phyloP scores from a whole-genome alignment of 1,284 basidiomycete species.

The Tilletiaria anomala region DNA sequence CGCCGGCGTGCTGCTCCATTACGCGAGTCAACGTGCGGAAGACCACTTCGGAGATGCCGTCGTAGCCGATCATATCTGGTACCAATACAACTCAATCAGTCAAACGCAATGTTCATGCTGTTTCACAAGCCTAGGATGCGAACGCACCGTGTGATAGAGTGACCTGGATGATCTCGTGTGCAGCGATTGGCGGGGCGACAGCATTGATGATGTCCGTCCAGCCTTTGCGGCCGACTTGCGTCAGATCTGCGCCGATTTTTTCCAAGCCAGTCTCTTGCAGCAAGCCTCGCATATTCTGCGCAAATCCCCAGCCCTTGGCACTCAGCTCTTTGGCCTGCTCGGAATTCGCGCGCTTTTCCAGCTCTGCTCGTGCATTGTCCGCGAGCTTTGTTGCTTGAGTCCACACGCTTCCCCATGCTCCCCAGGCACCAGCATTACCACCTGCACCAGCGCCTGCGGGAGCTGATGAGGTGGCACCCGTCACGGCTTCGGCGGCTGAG shows the following conservation, averaged over 20 bases:
- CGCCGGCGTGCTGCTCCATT: constrained; percentile 28
- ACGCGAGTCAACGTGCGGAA: constrained; percentile 46
- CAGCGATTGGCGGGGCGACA: constrained; percentile 92
- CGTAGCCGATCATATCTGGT: constrained; percentile 69
- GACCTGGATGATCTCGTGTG: constrained; percentile 91
- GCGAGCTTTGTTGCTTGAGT: constrained; percentile 29
- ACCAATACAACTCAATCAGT: not conserved
- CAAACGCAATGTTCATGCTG: not conserved
- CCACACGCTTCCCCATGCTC: constrained; percentile 50
- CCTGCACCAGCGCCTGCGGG: not conserved
- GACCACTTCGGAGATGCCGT: constrained; percentile 87
- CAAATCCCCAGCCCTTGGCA: constrained; percentile 15
- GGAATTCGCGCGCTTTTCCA: constrained; percentile 22
- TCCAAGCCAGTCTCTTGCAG: constrained; percentile 26
- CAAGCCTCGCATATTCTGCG: constrained; percentile 24
- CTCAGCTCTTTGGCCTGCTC: not conserved
- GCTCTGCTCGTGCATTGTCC: constrained; percentile 33
- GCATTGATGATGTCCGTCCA: constrained; percentile 69
- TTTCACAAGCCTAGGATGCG: not conserved
- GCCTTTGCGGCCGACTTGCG: constrained; percentile 23
- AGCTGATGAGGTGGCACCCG: not conserved
- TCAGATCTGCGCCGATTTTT: constrained; percentile 26
- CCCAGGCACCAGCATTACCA: constrained; percentile 54
- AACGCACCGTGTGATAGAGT: constrained; percentile 69
- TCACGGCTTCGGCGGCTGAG: not conserved